Evolutionary conservation across 2,329 filamentous ascomycete genomes (phyloP), one percentile per base, ranked within the genome.

Genomic region (Colletotrichum gigasporum): DNA sequence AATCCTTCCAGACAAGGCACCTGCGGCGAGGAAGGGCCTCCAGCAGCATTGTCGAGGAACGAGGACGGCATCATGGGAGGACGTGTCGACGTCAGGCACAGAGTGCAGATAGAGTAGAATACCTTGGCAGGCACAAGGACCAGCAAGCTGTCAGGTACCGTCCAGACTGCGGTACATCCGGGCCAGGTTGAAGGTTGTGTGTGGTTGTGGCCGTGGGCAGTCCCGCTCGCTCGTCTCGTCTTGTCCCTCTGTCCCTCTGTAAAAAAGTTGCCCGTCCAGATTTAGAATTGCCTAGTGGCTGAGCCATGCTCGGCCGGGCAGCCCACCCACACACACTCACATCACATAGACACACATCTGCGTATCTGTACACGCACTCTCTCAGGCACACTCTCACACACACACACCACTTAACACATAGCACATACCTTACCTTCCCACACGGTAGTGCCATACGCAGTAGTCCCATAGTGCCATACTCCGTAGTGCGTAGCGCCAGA

Each of bases 211-310:
- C 16, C 34, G 34, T 42, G 39, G 41, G 18, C 47, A 24, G 30
- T 39, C 52, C 42, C 30, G 45, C 28, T 37, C n/a, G n/a, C n/a
- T 56, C 52, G 45, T 51, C 39, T 53, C 61, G 24, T 53, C 47
- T 53, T 18, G 55, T 45, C 56, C 48, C 20, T 63, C 50, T 30
- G 16, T 32, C 39, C 41, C 47, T n/a, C 32, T 12, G 30, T n/a
- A n/a, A n/a, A 22, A 26, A 56, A 56, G 32, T 55, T 47, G 65
- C 75, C 75, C 39, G 32, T 65, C 61, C 55, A 72, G 74, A 78
- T 73, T 79, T 77, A 79, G 77, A 78, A 78, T 70, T 66, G 70
- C 68, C 69, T 72, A 71, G 70, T 73, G 75, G 63, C 75, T 76
- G 74, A 74, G 75, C 74, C 75, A 69, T 73, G 71, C 69, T 74